Evolutionary conservation across 2,329 filamentous ascomycete species (phyloP).

Genomic region (Verticillium tricorpus): DNA sequence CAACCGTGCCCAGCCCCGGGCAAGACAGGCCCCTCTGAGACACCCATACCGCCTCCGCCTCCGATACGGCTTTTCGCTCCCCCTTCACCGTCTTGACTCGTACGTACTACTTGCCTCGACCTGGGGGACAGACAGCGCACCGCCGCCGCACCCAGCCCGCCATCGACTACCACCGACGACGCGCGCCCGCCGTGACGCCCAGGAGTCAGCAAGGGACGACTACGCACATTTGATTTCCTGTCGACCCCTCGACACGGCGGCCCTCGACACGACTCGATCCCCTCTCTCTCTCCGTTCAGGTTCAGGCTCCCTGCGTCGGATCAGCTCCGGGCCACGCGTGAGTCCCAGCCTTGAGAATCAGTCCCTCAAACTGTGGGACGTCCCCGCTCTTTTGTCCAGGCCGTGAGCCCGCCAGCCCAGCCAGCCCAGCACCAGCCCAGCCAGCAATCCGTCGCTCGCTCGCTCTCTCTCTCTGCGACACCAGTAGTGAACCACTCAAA

Average conservation of each 20-base stretch:
- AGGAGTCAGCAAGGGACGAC: not conserved
- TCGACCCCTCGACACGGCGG: not conserved
- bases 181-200: not conserved
- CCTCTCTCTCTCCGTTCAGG: not conserved
- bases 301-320: not conserved
- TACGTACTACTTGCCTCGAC: not conserved
- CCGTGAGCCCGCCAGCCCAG: not conserved
- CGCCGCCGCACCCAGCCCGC: not conserved
- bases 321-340: not conserved
- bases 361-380: not conserved
- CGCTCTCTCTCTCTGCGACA: not conserved
- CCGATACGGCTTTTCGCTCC: not conserved
- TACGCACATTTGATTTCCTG: not conserved
- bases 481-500: not conserved
- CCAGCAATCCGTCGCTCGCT: not conserved
- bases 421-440: not conserved
- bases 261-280: too few species aligned
- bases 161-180: not conserved
- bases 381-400: not conserved
- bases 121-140: not conserved
- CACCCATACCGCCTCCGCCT: not conserved
- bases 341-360: not conserved
- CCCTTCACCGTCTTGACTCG: not conserved
- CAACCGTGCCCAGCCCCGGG: not conserved
- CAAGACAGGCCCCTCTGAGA: not conserved